These are phyloP conservation scores for Phialocephala subalpina DNA, from an alignment of 2,329 filamentous ascomycete species.

Conservation along the genomic window DNA sequence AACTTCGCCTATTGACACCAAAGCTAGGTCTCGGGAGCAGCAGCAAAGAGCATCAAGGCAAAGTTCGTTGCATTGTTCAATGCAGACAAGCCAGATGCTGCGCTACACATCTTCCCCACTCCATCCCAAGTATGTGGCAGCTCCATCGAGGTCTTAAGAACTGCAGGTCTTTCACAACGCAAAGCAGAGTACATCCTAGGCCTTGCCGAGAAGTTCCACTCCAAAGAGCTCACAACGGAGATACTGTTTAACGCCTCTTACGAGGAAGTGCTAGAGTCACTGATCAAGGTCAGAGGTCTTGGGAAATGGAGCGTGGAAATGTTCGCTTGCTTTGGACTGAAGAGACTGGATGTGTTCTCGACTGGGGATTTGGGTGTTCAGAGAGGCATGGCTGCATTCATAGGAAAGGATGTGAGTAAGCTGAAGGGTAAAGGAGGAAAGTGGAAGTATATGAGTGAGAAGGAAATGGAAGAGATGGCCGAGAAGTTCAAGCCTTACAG, in stretches of 20 bases:
- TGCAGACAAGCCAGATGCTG: conserved; percentile 45
- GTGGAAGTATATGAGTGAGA: conserved; percentile 98
- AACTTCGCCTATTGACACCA: not conserved
- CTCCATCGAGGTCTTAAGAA: conserved; percentile 73
- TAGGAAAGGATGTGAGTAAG: conserved; percentile 83
- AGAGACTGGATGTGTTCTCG: conserved; percentile 92
- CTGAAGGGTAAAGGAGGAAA: conserved; percentile 82
- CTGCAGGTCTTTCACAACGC: conserved; percentile 88
- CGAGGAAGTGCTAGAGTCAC: conserved; percentile 82
- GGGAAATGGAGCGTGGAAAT: conserved; percentile 96
- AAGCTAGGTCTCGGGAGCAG: conserved; percentile 80
- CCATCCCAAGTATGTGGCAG: conserved; percentile 75
- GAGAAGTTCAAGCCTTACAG: conserved; percentile 84
- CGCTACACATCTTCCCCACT: conserved; percentile 67
- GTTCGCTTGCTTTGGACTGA: conserved; percentile 97
- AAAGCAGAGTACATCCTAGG: conserved; percentile 96
- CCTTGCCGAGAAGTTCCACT: conserved; percentile 80
- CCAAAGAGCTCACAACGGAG: conserved; percentile 76
- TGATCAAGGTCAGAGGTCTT: conserved; percentile 86
- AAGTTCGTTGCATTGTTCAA: conserved; percentile 82
- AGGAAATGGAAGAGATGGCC: conserved; percentile 86
- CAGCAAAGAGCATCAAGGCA: conserved; percentile 86
- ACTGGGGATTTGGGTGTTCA: conserved; percentile 94
- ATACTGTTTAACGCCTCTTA: conserved; percentile 83
- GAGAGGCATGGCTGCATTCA: conserved; percentile 88